Evolutionary conservation across 2,329 filamentous ascomycete species (phyloP).

Genomic region (Alternaria sp.): DNA sequence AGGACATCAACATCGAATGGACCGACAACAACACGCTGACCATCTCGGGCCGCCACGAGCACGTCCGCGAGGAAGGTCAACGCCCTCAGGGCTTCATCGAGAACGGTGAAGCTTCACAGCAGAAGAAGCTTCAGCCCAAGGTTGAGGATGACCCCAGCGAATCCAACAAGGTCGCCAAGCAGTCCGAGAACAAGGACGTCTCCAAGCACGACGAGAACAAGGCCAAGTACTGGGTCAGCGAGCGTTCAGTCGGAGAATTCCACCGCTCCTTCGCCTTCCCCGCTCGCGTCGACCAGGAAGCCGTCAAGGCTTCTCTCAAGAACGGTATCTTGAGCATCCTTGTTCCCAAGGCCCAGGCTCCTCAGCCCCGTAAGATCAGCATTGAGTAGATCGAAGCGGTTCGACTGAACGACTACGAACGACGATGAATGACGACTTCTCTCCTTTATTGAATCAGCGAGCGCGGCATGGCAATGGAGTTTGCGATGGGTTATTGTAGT

Average conservation of each 20-base stretch:
- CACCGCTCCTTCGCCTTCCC: slow-evolving; percentile 66
- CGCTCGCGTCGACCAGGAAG: slow-evolving; percentile 63
- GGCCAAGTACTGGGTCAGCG: slow-evolving; percentile 72
- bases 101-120: slow-evolving; percentile 27
- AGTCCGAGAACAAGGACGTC: slow-evolving; percentile 47
- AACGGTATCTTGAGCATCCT: slow-evolving; percentile 65
- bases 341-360: slow-evolving; percentile 62
- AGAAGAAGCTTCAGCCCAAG: slow-evolving; percentile 56
- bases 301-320: slow-evolving; percentile 66
- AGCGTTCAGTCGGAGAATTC: slow-evolving; percentile 66
- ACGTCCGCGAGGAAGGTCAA: slow-evolving; percentile 64
- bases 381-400: slow-evolving; percentile 55
- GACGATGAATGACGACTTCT: background rate
- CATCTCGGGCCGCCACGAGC: slow-evolving; percentile 73
- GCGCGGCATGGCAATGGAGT: slow-evolving; percentile 1
- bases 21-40: slow-evolving; percentile 75
- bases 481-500: background rate
- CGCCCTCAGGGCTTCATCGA: slow-evolving; percentile 59
- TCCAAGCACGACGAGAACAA: slow-evolving; percentile 55
- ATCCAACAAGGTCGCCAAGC: slow-evolving; percentile 33
- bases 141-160: slow-evolving; percentile 67
- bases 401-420: background rate
- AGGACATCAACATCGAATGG: slow-evolving; percentile 79
- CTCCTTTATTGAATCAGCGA: background rate
- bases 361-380: slow-evolving; percentile 59